Evolutionary conservation across 2,329 filamentous ascomycete genomes (phyloP), one percentile per base, ranked within the genome.

Genomic region (Aspergillus flavus): DNA sequence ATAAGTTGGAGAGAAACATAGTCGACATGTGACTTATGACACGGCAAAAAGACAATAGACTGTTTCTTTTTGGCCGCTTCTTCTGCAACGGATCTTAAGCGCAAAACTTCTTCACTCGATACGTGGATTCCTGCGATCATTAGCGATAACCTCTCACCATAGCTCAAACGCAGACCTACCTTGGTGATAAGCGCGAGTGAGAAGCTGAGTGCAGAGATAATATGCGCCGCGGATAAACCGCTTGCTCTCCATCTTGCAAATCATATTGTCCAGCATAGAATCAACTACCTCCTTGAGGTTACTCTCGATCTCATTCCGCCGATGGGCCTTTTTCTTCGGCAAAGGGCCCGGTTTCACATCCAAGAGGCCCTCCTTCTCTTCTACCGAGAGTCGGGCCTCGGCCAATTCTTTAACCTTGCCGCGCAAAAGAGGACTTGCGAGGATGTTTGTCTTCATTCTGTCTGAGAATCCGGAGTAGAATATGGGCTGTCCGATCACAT

Each of bases 181-280:
- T 81, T 98, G 94, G 73, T 98, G 93, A 76, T 99, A 99, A 6
- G 95, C 94, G 64, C 95, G 84, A 5, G 94, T 96, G 65, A 98
- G 83, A 54, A 98, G 84, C 79, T 98, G 94, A 1, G 94, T 96
- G 55, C 84, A 84, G 45, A 97, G 75, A 76, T 97, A 99, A 76
- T 98, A 98, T 54, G 95, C 94, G 28, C 92, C 88, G 56, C 95
- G 85, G 69, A 99, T 97, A 74, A 98, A 98, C 2, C 87, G 83
- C 75, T 94, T 96, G 83, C 91, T 96, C 79, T 99, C 95, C 85
- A 98, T 94, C 80, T 99, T 99, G 86, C 94, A 98, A 66, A 99
- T 97, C 95, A 99, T 98, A 66, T 90, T 88, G 74, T 97, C 93
- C 28, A 93, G 92, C 86, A 95, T 89, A 68, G 90, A 89, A 67